Conservation (phyloP, 2,329 filamentous ascomycete species). For the Arthrobotrys megalospora region DNA sequence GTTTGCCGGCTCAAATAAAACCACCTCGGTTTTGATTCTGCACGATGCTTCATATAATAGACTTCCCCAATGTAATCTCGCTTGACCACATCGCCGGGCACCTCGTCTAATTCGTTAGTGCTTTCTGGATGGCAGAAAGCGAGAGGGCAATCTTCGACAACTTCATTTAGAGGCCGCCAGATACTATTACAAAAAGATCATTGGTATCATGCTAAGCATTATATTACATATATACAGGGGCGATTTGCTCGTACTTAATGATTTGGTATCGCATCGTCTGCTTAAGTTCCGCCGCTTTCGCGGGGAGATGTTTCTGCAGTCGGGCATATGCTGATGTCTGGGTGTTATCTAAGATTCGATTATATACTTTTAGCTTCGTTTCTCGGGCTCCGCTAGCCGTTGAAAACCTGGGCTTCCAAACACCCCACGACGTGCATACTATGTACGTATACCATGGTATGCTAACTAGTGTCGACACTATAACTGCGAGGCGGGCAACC, state of each 20-base stretch:
- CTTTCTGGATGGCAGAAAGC: conserved; percentile 21
- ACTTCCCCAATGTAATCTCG: not conserved
- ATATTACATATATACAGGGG: no score
- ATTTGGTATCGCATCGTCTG: conserved; percentile 18
- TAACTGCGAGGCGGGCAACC: no score
- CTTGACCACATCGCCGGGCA: conserved; percentile 18
- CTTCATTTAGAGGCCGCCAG: conserved; percentile 7
- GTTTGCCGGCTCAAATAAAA: conserved; percentile 11
- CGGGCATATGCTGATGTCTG: conserved; percentile 6
- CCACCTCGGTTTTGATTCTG: conserved; percentile 1
- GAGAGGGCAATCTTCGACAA: conserved; percentile 20
- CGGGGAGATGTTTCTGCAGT: conserved; percentile 5
- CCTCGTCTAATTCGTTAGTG: conserved; percentile 10
- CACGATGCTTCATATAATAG: conserved; percentile 9
- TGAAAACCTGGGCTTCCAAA: no score
- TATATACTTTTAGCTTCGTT: no score
- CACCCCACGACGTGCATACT: no score
- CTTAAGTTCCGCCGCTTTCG: not conserved
- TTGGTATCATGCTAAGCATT: no score
- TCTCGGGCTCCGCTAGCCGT: no score
- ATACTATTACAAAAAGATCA: not conserved
- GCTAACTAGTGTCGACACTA: no score
- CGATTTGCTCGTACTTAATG: conserved; percentile 1
- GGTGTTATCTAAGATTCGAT: not conserved
- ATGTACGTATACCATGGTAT: no score